Evolutionary conservation across 495 filamentous ascomycete species (phyloP).

Genomic region (Chaetomium fimeti): DNA sequence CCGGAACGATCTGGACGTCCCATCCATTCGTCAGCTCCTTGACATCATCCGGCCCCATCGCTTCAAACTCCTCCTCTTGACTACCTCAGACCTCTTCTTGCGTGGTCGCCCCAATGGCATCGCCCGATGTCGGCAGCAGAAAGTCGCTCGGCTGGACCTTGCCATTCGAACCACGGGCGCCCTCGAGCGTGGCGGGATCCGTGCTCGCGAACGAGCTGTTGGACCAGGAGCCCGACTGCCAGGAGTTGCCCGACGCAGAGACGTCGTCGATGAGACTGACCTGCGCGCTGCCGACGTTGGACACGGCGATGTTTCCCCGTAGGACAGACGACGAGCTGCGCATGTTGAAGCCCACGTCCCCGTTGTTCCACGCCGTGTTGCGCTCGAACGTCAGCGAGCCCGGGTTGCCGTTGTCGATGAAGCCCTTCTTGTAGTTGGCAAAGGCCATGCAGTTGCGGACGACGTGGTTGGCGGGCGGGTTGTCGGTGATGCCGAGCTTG

Average conservation of each 20-base stretch:
- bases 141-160: constrained; percentile 12
- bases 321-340: constrained; percentile 13
- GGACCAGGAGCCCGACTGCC: constrained; percentile 14
- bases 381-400: constrained; percentile 5
- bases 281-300: constrained; percentile 5
- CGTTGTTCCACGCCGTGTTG: constrained; percentile 11
- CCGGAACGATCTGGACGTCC: no score
- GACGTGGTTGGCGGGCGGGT: constrained; percentile 11
- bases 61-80: not conserved
- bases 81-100: constrained; percentile 3
- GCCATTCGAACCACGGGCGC: constrained; percentile 6
- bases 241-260: constrained; percentile 6
- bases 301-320: not conserved
- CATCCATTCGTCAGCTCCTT: no score
- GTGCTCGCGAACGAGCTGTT: constrained; percentile 14
- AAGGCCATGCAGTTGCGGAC: constrained; percentile 14
- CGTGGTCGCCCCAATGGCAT: constrained; percentile 7
- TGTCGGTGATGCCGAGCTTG: constrained; percentile 10
- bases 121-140: constrained; percentile 8
- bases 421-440: constrained; percentile 3
- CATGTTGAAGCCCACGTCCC: constrained; percentile 7
- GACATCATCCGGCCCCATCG: no score
- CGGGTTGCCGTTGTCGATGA: constrained; percentile 15
- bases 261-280: constrained; percentile 1
- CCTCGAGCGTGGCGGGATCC: constrained; percentile 12